phyloP scores from a whole-genome alignment of 1,139 yeast species.

The Zygotorulaspora mrakii region DNA sequence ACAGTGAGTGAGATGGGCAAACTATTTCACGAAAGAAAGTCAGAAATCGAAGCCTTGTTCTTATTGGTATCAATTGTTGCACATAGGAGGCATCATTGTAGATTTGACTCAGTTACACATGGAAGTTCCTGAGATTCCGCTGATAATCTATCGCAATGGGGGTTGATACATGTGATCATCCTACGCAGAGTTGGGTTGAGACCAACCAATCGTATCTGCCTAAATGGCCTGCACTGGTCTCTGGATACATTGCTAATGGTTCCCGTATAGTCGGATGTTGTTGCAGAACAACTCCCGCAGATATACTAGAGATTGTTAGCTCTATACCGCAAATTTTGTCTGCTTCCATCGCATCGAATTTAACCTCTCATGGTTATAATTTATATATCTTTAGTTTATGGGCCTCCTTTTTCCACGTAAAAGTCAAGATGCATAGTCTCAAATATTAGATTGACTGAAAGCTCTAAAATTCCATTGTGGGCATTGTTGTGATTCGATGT shows the following conservation, averaged over 20 bases:
- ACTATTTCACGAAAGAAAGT: conserved; percentile 38
- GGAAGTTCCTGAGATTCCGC: conserved; percentile 20
- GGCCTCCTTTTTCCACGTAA: no score
- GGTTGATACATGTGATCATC: conserved; percentile 31
- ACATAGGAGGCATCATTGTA: conserved; percentile 22
- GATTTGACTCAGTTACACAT: conserved; percentile 22
- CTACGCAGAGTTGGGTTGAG: conserved; percentile 23
- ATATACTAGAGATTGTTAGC: conserved; percentile 21
- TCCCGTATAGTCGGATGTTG: conserved; percentile 34
- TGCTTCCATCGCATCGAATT: no score
- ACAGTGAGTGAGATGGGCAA: conserved; percentile 23
- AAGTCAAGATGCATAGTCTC: no score
- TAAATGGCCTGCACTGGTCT: conserved; percentile 26
- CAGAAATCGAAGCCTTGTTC: conserved; percentile 30
- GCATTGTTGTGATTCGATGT: no score
- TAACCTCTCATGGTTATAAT: no score
- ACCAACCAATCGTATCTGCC: conserved; percentile 3
- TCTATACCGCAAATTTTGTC: not conserved
- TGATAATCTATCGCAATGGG: conserved; percentile 31
- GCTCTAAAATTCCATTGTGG: no score
- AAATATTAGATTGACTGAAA: no score
- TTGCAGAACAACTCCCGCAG: conserved; percentile 32
- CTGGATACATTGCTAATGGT: conserved; percentile 19
- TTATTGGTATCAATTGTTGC: conserved; percentile 31
- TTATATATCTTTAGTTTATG: no score